Base-by-base conservation (phyloP, 768 basidiomycete species). In the Vararia minispora region DNA sequence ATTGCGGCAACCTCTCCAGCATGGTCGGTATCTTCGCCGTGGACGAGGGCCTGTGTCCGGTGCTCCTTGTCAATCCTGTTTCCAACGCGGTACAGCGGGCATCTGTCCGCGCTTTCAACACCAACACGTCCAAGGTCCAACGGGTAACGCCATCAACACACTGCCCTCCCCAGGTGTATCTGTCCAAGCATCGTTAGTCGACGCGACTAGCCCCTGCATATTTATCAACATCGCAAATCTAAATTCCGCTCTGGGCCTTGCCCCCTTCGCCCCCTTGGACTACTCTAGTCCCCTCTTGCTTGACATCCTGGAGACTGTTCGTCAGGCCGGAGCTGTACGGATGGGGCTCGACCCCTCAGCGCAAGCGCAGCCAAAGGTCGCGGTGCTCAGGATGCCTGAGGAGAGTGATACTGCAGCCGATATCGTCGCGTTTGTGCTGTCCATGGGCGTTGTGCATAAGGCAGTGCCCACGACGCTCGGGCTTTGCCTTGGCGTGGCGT, bases 71-170 rank as follows among this genome's bases (percentile, higher is more conserved):
- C n/a, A n/a, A n/a, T n/a, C n/a, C n/a, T n/a, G n/a, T n/a, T n/a
- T n/a, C n/a, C n/a, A n/a, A n/a, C n/a, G n/a, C n/a, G n/a, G n/a
- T n/a, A n/a, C n/a, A n/a, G n/a, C n/a, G n/a, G n/a, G 35, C 33
- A 37, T 76, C 71, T 2, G 68, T 83, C 9, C 69, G 74, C 21
- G 62, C 72, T 2, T 75, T 69, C 58, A 87, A 86, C 51, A 76
- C 76, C 23, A 86, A 87, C 54, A 86, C 81, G 3, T 63, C 66
- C 29, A 83, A 82, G 82, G 83, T 21, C 79, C 86, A 0, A 65
- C 76, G 0, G 79, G 79, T 0, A 61, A 61, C 39, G 74, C 79
- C 1, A 79, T 82, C 0, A 63, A 64, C 37, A 85, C 85, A 42
- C 49, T 70, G 14, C 59, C 83, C 20, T 46, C 39, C 14, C 32